Base-by-base conservation (phyloP, 305 asterid genomes). In the Plantago coronopus region DNA sequence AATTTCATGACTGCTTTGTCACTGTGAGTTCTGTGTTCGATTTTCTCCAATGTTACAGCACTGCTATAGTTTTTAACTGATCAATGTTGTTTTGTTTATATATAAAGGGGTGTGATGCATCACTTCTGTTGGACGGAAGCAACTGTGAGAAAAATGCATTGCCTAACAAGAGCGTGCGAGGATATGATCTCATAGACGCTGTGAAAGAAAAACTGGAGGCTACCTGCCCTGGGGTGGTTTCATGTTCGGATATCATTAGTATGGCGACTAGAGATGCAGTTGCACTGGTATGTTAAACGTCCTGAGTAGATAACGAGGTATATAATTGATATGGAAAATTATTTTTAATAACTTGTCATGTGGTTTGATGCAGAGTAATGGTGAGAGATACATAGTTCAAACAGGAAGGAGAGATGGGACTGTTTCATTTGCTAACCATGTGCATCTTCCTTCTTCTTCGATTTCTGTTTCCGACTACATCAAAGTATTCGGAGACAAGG, bases 1-100 rank as follows among this genome's bases (percentile, higher is more conserved):
- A 83, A 5, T 81, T 83, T 43, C 95, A 86, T 18, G 91, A 86
- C 17, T 86, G 95, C 64, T 86, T 86, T 54, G 89, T 86, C 61
- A 73, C 63, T 2, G 91, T 83, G 71, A 72, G 81, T 6, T 7
- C 11, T 9, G 12, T 0, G 12, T 9, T 7, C 1, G 12, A 34
- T 34, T 9, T 4, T 27, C 7, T 8, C 4, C 34, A 27, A 3
- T 27, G 34, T 27, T 27, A 27, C 34, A 27, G n/a, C n/a, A n/a
- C n/a, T n/a, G n/a, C n/a, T n/a, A n/a, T n/a, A n/a, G n/a, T n/a
- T n/a, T n/a, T 27, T 3, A 27, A 27, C 34, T 27, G n/a, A n/a
- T n/a, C 40, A 34, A 3, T 34, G 9, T 12, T 27, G 13, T 50
- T 17, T 53, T 17, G 25, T 6, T 22, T 17, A 17, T 11, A 1